Evolutionary conservation across 495 filamentous ascomycete genomes (phyloP), one percentile per base, ranked within the genome.

Genomic region (Paragyromitra xinjiangensis): DNA sequence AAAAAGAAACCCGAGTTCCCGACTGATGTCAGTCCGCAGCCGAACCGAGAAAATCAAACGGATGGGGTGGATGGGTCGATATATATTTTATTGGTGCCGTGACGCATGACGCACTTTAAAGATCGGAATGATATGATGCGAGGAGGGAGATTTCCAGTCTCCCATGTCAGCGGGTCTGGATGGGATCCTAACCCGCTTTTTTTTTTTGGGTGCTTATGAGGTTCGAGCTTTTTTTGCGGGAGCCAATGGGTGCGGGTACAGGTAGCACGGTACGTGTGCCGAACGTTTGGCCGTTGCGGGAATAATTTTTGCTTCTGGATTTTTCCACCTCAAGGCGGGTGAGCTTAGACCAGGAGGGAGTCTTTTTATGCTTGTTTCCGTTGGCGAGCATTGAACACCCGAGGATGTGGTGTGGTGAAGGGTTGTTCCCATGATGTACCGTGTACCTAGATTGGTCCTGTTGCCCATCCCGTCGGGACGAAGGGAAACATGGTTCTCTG

Each of bases 261-360:
- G 42, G 37, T 69, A 77, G 61, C 58, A 73, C 68, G 67, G 73
- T 65, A 72, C 58, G 73, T 64, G 67, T 75, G 65, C 73, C 73
- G 73, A 76, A 65, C 34, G 59, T 73, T 65, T 72, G 58, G 68
- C 58, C 50, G 68, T 73, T 77, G 69, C 69, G 59, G 74, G 74
- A 73, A 73, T 77, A 73, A 66, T 77, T 77, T 56, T 73, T 65
- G 50, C 74, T 77, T 77, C 74, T 77, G 69, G 74, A 77, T 66
- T 72, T 77, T 77, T 77, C 69, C 63, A 62, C 24, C 69, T 65
- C 50, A 22, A 73, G 62, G 24, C 69, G 51, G 73, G 61, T 77
- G 74, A 42, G 73, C 68, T 72, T 77, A 59, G 73, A 59, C 68
- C 69, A 59, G 68, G 51, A 61, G 26, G 42, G 22, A 48, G 69